These are phyloP conservation scores for Camillea tinctor DNA, from an alignment of 2,329 filamentous ascomycete genomes.

Conservation along the genomic window DNA sequence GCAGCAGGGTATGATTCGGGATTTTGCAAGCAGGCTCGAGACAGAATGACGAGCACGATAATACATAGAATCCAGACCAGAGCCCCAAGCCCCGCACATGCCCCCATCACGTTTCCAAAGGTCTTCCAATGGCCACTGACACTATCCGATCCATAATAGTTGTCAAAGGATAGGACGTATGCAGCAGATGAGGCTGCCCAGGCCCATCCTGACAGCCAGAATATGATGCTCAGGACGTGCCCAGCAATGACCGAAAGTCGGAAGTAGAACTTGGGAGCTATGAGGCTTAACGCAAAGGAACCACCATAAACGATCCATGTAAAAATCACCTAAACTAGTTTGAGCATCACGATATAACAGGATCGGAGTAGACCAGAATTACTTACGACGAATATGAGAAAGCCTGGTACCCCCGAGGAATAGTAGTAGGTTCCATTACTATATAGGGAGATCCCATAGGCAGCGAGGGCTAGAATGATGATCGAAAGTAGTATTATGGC, in stretches of 20 bases:
- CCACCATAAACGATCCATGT: conserved; percentile 42
- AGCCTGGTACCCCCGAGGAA: conserved; percentile 37
- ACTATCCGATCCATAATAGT: conserved; percentile 16
- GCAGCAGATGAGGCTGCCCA: conserved; percentile 40
- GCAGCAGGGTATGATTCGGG: conserved; percentile 8
- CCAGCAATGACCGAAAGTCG: conserved; percentile 37
- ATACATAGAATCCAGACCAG: conserved; percentile 41
- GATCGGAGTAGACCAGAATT: conserved; percentile 13
- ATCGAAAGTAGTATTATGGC: conserved; percentile 40
- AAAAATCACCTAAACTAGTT: conserved; percentile 36
- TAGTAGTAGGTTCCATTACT: conserved; percentile 22
- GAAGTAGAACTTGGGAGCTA: conserved; percentile 37
- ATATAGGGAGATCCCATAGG: conserved; percentile 40
- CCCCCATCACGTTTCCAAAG: conserved; percentile 37
- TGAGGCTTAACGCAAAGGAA: conserved; percentile 37
- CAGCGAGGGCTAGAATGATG: conserved; percentile 39
- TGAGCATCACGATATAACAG: conserved; percentile 13
- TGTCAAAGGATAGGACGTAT: conserved; percentile 24
- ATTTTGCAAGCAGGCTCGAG: conserved; percentile 32
- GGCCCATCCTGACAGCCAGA: conserved; percentile 45
- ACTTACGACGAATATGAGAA: conserved; percentile 48
- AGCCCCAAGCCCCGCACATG: conserved; percentile 41
- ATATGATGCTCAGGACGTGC: conserved; percentile 39
- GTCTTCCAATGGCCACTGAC: conserved; percentile 16
- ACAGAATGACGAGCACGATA: conserved; percentile 39